These are phyloP conservation scores for Juncus effusus DNA, from an alignment of 176 grass and related monocot species.

Conservation along the genomic window DNA sequence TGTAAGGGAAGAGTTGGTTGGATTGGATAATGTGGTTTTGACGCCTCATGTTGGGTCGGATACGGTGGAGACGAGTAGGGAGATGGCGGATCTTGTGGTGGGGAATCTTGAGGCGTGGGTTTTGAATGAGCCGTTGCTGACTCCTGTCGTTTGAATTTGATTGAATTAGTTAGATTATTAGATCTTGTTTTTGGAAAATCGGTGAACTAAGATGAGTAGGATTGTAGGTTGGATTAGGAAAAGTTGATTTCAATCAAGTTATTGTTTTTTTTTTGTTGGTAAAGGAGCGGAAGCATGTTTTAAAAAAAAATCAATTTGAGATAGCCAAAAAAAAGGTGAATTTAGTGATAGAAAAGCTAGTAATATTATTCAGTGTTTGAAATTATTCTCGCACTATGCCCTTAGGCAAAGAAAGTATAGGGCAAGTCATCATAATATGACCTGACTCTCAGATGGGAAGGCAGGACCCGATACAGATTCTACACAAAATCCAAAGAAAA, in stretches of 20 bases:
- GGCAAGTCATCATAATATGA: no score
- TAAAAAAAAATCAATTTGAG: no score
- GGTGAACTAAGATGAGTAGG: background rate
- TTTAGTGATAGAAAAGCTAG: no score
- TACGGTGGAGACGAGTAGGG: slow-evolving; percentile 53
- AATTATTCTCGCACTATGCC: no score
- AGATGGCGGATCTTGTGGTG: slow-evolving; percentile 74
- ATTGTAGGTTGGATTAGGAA: background rate
- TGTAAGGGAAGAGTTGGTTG: slow-evolving; percentile 50
- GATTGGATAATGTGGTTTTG: slow-evolving; percentile 71
- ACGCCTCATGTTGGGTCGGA: slow-evolving; percentile 69
- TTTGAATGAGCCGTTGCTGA: slow-evolving; percentile 56
- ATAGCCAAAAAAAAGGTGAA: no score
- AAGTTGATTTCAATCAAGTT: background rate
- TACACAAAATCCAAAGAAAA: no score
- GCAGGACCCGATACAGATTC: no score
- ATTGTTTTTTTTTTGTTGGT: slow-evolving; percentile 7
- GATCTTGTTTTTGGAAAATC: background rate
- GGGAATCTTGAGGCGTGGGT: slow-evolving; percentile 80
- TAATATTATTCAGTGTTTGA: no score
- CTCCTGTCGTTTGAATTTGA: slow-evolving; percentile 49
- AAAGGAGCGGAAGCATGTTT: background rate
- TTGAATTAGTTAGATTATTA: background rate
- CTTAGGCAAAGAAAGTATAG: no score
- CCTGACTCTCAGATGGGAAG: no score